Conservation (phyloP, 148 eudicot species). For the Limonium bicolor region DNA sequence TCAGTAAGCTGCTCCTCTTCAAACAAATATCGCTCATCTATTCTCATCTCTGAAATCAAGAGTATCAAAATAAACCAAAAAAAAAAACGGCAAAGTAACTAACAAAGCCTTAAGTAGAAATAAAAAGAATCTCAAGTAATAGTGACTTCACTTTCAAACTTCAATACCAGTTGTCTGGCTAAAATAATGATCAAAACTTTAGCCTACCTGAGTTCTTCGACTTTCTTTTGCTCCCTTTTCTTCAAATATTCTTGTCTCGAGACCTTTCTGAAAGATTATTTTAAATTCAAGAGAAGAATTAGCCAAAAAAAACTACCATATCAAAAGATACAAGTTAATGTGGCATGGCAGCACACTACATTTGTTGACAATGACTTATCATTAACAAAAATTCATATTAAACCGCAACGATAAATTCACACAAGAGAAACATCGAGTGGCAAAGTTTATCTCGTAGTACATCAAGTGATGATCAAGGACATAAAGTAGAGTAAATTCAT, state of each 20-base stretch:
- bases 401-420: no score
- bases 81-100: not conserved
- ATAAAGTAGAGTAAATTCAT: no score
- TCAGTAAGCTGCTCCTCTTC: constrained; percentile 63
- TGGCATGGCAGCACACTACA: no score
- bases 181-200: no score
- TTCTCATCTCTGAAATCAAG: constrained; percentile 62
- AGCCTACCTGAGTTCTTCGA: constrained; percentile 61
- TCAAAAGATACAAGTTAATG: no score
- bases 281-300: not conserved
- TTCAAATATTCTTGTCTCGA: constrained; percentile 93
- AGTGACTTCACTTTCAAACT: not conserved
- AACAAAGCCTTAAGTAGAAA: not conserved
- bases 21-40: constrained; percentile 73
- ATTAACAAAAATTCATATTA: no score
- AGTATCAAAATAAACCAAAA: not conserved
- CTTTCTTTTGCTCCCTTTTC: constrained; percentile 87
- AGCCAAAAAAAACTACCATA: not conserved
- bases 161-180: no score
- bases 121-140: not conserved
- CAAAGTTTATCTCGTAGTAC: no score
- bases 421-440: no score
- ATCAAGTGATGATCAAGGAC: no score
- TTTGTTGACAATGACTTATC: no score
- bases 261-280: constrained; percentile 38